Evolutionary conservation across 2,329 filamentous ascomycete genomes (phyloP), one percentile per base, ranked within the genome.

Genomic region (Cordyceps fumosorosea): DNA sequence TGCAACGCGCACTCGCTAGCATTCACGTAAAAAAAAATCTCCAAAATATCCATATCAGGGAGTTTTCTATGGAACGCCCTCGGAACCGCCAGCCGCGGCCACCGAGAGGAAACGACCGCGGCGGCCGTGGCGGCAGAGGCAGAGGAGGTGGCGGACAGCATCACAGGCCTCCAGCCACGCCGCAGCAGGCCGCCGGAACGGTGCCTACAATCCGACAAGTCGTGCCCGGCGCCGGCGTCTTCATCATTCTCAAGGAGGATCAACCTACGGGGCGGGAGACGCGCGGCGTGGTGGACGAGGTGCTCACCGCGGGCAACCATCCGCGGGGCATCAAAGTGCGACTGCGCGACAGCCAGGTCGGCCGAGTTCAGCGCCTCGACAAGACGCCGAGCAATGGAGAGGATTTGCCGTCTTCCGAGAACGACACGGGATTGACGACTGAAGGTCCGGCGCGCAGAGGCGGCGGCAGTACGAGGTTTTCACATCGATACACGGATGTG

Each of bases 241-340:
- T 86, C 55, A 90, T 93, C 61, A 79, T 93, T 1, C 80, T 92
- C 37, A 93, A 93, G 69, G 79, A 82, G 64, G 89, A 93, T 73
- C 90, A 93, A 71, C 83, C 83, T 1, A 91, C 89, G 0, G 90
- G 89, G 7, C 81, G 82, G 52, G 86, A 90, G 67, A 89, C 91
- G 1, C 77, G 80, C 51, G 90, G 90, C 26, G 73, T 80, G 5
- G 84, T 93, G 1, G 80, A 81, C 58, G 84, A 91, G 52, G 73
- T 93, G 0, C 78, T 93, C 54, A 93, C 89, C 2, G 78, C 83
- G 1, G 88, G 89, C 29, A 84, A 93, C 67, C 90, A 93, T 68
- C 88, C 89, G 3, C 81, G 88, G 11, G 90, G 90, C 42, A 90
- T 93, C 76, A 93, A 93, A 73, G 89, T 93, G 26, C 84, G 89